A percentile compares a stretch with the other conserved stretches of the same genome.
These are phyloP conservation scores for Plasmodium cynomolgi DNA, from an alignment of 169 alveolate genomes.

Conservation along the genomic window DNA sequence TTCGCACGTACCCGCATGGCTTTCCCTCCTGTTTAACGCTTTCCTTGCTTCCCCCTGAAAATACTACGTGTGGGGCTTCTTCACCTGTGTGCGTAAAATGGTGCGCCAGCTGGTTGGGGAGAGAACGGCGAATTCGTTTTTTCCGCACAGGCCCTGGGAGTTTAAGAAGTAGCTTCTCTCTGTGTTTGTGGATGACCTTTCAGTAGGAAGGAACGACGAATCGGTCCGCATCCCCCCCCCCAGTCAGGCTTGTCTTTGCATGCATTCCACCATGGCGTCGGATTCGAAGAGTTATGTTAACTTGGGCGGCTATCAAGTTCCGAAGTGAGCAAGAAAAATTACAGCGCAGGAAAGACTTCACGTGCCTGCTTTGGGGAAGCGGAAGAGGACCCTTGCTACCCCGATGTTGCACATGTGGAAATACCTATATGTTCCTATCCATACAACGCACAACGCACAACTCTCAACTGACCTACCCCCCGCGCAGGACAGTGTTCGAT, in stretches of 20 bases:
- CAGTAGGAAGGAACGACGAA: neutral
- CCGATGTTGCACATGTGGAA: neutral
- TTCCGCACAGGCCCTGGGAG: neutral
- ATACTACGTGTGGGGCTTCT: neutral
- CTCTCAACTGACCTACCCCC: neutral
- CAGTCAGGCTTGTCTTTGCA: neutral
- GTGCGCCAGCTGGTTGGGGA: neutral
- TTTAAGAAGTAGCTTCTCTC: neutral
- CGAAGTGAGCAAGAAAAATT: conserved; percentile 4
- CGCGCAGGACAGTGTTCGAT: conserved; percentile 21
- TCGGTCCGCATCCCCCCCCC: neutral
- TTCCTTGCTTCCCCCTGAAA: neutral
- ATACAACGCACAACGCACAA: neutral
- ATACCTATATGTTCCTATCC: neutral
- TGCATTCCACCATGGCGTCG: neutral
- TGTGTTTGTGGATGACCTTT: neutral
- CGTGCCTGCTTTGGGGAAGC: neutral
- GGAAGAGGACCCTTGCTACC: neutral
- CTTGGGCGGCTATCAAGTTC: conserved; percentile 40
- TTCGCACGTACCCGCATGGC: neutral
- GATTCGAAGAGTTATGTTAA: conserved; percentile 14
- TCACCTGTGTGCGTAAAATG: neutral
- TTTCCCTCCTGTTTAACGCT: neutral
- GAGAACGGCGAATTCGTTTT: neutral
- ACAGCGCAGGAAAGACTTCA: neutral